Evolutionary conservation across 169 alveolate species (phyloP).

Genomic region (Plasmodium vivax): DNA sequence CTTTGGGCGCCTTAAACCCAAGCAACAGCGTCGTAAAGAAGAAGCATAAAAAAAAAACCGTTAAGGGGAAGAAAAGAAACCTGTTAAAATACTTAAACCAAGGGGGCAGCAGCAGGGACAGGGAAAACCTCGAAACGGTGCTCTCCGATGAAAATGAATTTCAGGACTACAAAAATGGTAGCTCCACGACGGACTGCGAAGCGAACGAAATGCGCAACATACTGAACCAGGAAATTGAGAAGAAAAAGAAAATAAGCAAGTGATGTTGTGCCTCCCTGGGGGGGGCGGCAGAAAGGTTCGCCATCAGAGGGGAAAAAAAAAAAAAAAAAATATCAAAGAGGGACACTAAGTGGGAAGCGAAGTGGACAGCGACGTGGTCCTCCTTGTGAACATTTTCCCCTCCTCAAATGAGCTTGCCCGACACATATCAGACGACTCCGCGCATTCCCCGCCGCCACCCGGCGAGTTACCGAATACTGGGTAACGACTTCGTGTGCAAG

Average conservation of each 20-base stretch:
- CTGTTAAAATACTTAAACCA: constrained; percentile 15
- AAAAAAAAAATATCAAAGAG: not conserved
- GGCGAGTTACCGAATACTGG: not conserved
- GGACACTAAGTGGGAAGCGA: not conserved
- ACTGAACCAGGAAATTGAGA: constrained; percentile 55
- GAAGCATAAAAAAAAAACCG: constrained; percentile 12
- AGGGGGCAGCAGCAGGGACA: not conserved
- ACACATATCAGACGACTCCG: not conserved
- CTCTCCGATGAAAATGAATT: constrained; percentile 16
- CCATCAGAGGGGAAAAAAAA: not conserved
- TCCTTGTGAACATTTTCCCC: not conserved
- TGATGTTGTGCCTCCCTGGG: not conserved
- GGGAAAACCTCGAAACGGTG: constrained; percentile 37
- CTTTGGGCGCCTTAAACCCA: not conserved
- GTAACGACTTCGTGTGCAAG: not conserved
- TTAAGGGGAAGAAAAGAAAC: constrained; percentile 6
- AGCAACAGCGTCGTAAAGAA: constrained; percentile 7
- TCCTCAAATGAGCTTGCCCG: not conserved
- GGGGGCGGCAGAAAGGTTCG: not conserved
- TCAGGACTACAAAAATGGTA: not conserved
- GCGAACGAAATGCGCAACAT: constrained; percentile 65
- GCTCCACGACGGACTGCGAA: constrained; percentile 41
- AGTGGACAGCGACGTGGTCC: not conserved
- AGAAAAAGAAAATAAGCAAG: constrained; percentile 37
- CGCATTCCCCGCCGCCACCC: not conserved